Conservation (phyloP, 805 yeast genomes). For the Kodamaea lidongshanica region DNA sequence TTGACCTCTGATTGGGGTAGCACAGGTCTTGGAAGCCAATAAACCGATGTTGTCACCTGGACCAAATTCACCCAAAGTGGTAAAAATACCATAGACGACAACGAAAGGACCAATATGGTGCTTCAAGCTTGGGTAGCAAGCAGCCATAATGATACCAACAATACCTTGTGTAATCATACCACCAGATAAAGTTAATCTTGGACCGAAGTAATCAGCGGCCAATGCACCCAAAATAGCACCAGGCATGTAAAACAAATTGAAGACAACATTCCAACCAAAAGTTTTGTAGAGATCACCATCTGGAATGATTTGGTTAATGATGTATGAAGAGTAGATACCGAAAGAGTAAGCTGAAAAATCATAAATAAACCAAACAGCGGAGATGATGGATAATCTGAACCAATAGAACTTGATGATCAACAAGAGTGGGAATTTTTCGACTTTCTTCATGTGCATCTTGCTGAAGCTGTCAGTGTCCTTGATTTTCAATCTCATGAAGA, state of each 20-base stretch:
- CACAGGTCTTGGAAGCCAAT: slow-evolving; percentile 75
- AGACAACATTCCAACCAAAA: slow-evolving; percentile 88
- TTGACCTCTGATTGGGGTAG: slow-evolving; percentile 83
- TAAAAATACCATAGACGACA: slow-evolving; percentile 81
- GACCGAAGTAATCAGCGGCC: slow-evolving; percentile 76
- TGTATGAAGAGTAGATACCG: slow-evolving; percentile 76
- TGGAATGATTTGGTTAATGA: slow-evolving; percentile 52
- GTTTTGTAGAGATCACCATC: slow-evolving; percentile 59
- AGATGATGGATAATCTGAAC: slow-evolving; percentile 64
- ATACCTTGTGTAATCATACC: slow-evolving; percentile 71
- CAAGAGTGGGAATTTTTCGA: slow-evolving; percentile 54
- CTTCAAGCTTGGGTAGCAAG: slow-evolving; percentile 48
- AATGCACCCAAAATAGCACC: slow-evolving; percentile 83
- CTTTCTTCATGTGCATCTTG: slow-evolving; percentile 61
- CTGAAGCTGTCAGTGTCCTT: slow-evolving; percentile 65
- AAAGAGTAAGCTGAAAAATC: slow-evolving; percentile 84
- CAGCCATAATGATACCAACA: slow-evolving; percentile 80
- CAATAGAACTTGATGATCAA: slow-evolving; percentile 72
- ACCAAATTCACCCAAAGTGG: slow-evolving; percentile 84
- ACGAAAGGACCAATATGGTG: slow-evolving; percentile 68
- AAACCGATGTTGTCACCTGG: slow-evolving; percentile 90
- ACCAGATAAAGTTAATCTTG: slow-evolving; percentile 62
- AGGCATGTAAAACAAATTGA: slow-evolving; percentile 82
- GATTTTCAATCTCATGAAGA: slow-evolving; percentile 68
- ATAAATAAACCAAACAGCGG: slow-evolving; percentile 83